Percentiles rank a stretch among this genome's conserved stretches.
Conservation (phyloP, 345 rosid species). For the Melaleuca alternifolia region DNA sequence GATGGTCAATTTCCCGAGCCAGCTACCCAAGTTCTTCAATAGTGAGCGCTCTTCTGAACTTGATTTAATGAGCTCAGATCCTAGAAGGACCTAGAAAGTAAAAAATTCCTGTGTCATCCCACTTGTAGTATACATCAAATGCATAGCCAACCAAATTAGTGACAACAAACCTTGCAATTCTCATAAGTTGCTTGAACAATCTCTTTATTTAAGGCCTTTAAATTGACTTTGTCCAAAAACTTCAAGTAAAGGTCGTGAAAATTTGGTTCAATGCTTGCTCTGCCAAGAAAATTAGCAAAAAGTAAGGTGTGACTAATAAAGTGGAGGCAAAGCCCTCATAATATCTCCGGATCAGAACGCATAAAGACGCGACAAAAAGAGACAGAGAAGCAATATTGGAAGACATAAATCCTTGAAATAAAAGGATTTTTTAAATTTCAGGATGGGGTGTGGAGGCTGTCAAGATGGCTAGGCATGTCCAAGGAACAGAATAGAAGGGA, state of each 20-base stretch:
- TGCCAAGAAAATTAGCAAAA: slow-evolving; percentile 15
- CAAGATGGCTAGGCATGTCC: background rate
- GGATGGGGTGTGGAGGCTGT: background rate
- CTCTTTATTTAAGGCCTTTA: slow-evolving; percentile 72
- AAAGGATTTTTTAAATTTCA: background rate
- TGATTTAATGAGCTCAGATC: slow-evolving; percentile 95
- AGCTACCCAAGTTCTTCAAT: slow-evolving; percentile 94
- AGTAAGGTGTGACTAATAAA: background rate
- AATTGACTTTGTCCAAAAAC: slow-evolving; percentile 81
- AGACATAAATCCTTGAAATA: background rate
- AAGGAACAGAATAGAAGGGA: background rate
- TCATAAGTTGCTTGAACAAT: slow-evolving; percentile 86
- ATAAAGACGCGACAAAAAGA: background rate
- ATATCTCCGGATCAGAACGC: background rate
- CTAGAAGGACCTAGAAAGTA: slow-evolving; percentile 71
- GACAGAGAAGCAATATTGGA: background rate
- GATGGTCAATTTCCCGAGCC: slow-evolving; percentile 97
- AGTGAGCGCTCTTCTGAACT: slow-evolving; percentile 96
- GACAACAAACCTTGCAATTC: slow-evolving; percentile 77
- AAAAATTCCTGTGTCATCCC: background rate
- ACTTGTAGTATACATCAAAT: background rate
- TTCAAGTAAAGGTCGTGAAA: slow-evolving; percentile 94
- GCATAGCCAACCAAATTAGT: background rate
- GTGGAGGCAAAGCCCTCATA: background rate
- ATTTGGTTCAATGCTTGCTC: slow-evolving; percentile 98